Percentiles rank a stretch among this genome's conserved stretches.
These are phyloP conservation scores for Coemansia sp. DNA, from an alignment of 192 early-diverging fungal genomes.

Conservation along the genomic window DNA sequence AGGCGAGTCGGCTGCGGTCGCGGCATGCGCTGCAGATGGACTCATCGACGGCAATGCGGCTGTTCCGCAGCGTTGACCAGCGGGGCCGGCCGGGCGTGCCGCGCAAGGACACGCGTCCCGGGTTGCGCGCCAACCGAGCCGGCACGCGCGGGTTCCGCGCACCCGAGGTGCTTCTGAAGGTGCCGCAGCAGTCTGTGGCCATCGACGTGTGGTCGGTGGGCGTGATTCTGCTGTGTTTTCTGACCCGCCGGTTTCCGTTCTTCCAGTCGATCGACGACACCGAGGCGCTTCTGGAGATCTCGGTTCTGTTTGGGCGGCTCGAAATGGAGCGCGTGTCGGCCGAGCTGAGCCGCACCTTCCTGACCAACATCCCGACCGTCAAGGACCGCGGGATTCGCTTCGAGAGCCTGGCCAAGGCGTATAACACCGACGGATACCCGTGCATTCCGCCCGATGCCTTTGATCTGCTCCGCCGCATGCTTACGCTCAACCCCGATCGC, in stretches of 20 bases:
- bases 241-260: conserved; percentile 85
- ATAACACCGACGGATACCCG: conserved; percentile 40
- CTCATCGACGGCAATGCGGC: conserved; percentile 37
- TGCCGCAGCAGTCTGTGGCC: conserved; percentile 72
- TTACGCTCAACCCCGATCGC: conserved; percentile 60
- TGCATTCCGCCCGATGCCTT: conserved; percentile 49
- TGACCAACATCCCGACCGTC: conserved; percentile 52
- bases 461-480: conserved; percentile 62
- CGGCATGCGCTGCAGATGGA: conserved; percentile 49
- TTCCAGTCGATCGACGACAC: conserved; percentile 85
- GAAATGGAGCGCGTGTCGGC: conserved; percentile 73
- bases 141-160: conserved; percentile 93
- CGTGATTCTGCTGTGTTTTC: conserved; percentile 77
- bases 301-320: conserved; percentile 71
- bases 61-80: conserved; percentile 48
- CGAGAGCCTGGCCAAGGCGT: conserved; percentile 51
- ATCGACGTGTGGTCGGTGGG: conserved; percentile 94
- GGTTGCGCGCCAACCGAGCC: conserved; percentile 75
- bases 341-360: conserved; percentile 54
- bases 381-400: conserved; percentile 51
- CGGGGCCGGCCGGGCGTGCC: conserved; percentile 47
- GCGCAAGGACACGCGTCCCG: conserved; percentile 58
- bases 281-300: conserved; percentile 84
- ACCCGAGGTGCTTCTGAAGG: conserved; percentile 87
- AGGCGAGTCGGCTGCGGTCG: conserved; percentile 28